Percentiles rank a stretch among this genome's conserved stretches.
These are phyloP conservation scores for Aureobasidium namibiae DNA, from an alignment of 2,329 filamentous ascomycete species.

Conservation along the genomic window DNA sequence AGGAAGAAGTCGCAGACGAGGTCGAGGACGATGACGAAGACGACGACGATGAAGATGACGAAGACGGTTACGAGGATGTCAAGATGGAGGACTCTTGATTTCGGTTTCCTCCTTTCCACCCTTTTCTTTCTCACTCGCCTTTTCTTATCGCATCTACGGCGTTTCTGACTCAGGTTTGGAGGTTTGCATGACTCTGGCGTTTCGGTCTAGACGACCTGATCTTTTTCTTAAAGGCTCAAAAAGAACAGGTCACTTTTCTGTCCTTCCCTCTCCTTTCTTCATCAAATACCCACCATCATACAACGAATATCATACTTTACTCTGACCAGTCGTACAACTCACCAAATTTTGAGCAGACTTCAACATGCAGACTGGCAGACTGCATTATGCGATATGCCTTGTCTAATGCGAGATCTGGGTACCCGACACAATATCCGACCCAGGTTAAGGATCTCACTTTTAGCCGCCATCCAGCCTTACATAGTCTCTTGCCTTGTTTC, in stretches of 20 bases:
- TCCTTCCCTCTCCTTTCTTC: background rate
- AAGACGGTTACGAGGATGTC: constrained; percentile 41
- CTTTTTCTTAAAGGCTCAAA: background rate
- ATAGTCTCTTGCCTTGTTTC: background rate
- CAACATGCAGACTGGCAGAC: background rate
- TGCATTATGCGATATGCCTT: background rate
- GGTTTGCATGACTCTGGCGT: background rate
- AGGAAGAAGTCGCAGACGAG: constrained; percentile 38
- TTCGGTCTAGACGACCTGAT: background rate
- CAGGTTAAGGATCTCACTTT: background rate
- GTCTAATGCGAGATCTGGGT: background rate
- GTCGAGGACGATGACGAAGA: constrained; percentile 34
- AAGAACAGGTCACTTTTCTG: background rate
- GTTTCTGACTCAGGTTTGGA: background rate
- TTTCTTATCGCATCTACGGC: background rate
- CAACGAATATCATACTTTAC: background rate
- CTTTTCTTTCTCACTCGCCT: background rate
- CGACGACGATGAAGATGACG: constrained; percentile 43
- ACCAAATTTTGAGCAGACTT: background rate
- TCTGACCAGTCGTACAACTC: too few species aligned
- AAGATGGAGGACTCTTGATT: constrained; percentile 20
- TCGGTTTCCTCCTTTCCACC: background rate
- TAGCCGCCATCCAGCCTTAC: background rate
- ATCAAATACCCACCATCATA: background rate
- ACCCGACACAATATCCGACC: background rate